Conservation (phyloP, 805 yeast species). For the Starmera quercuum region DNA sequence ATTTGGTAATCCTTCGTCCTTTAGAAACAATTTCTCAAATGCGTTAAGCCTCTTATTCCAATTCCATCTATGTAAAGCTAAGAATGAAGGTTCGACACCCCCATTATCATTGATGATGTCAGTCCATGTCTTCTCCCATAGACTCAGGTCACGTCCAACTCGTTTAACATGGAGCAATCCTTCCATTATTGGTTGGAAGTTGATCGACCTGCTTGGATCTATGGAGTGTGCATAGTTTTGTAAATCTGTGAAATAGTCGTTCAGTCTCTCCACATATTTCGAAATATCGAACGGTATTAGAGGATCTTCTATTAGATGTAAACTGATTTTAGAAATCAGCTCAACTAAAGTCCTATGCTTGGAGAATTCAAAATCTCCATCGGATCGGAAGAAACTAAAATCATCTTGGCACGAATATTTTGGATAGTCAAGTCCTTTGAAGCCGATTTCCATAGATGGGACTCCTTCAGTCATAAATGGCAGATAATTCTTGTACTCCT, state of each 20-base stretch:
- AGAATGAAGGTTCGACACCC: conserved; percentile 66
- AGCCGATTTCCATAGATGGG: conserved; percentile 59
- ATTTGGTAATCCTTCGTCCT: conserved; percentile 32
- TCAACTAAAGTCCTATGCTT: conserved; percentile 51
- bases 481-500: conserved; percentile 51
- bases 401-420: conserved; percentile 57
- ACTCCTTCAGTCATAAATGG: conserved; percentile 63
- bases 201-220: conserved; percentile 16
- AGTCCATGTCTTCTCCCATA: conserved; percentile 61
- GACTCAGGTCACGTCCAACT: conserved; percentile 39
- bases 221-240: conserved; percentile 25
- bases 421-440: conserved; percentile 36
- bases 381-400: conserved; percentile 42
- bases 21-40: conserved; percentile 47
- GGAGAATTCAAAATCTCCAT: conserved; percentile 48
- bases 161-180: conserved; percentile 32
- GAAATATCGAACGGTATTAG: conserved; percentile 60
- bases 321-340: conserved; percentile 40
- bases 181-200: conserved; percentile 20
- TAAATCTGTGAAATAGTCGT: conserved; percentile 38
- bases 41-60: conserved; percentile 66
- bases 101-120: conserved; percentile 40
- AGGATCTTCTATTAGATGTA: conserved; percentile 70
- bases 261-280: conserved; percentile 36
- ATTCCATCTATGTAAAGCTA: conserved; percentile 67